These are phyloP conservation scores for Thelephora terrestris DNA, from an alignment of 1,284 basidiomycete genomes.

Conservation along the genomic window DNA sequence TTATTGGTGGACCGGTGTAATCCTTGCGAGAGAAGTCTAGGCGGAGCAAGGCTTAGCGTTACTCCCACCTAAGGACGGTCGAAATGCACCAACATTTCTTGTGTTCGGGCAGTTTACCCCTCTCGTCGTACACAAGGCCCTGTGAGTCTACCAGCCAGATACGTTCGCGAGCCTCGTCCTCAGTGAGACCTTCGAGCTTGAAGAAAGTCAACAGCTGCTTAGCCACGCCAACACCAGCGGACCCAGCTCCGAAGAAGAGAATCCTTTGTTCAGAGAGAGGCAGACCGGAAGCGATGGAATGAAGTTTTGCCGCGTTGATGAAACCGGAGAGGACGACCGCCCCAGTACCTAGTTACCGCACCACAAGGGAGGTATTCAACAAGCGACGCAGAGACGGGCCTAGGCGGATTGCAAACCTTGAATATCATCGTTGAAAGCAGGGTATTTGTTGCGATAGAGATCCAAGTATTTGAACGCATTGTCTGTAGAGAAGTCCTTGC, in stretches of 20 bases:
- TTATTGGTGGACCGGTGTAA: slow-evolving; percentile 69
- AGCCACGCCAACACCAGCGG: slow-evolving; percentile 84
- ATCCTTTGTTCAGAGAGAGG: slow-evolving; percentile 74
- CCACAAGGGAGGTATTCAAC: slow-evolving; percentile 12
- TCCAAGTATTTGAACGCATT: slow-evolving; percentile 80
- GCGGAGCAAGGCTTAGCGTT: slow-evolving; percentile 1
- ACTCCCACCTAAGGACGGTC: not conserved
- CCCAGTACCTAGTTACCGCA: slow-evolving; percentile 51
- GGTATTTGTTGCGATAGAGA: slow-evolving; percentile 63
- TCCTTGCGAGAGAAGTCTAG: slow-evolving; percentile 76
- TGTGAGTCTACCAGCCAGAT: slow-evolving; percentile 86
- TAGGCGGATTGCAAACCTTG: slow-evolving; percentile 9
- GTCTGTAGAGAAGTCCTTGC: slow-evolving; percentile 76
- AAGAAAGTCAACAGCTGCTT: slow-evolving; percentile 88
- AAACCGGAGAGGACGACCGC: slow-evolving; percentile 89
- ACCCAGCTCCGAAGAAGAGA: slow-evolving; percentile 87
- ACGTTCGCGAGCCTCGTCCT: slow-evolving; percentile 66
- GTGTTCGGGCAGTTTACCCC: slow-evolving; percentile 70
- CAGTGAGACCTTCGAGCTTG: slow-evolving; percentile 63
- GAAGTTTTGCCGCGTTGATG: slow-evolving; percentile 78
- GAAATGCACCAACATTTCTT: slow-evolving; percentile 54
- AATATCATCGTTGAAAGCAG: slow-evolving; percentile 83
- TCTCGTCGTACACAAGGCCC: slow-evolving; percentile 68
- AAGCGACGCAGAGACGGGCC: not conserved
- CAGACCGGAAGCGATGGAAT: slow-evolving; percentile 59